A percentile compares a stretch with the other conserved stretches of the same genome.
phyloP scores from a whole-genome alignment of 78 protist species.

The Dictyostelium firmibasis region DNA sequence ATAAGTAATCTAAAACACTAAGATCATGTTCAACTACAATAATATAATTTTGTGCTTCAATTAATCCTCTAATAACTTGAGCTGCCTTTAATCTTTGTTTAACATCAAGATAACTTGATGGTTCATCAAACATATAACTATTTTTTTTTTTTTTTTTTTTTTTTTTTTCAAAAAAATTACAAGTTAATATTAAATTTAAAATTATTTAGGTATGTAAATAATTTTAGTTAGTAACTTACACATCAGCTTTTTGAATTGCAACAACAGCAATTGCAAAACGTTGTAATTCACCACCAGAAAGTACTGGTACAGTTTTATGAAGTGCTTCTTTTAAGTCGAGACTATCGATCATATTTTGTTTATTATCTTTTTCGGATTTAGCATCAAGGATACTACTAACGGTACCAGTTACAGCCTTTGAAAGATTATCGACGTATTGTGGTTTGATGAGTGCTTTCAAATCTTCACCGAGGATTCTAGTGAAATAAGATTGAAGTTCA shows the following conservation, averaged over 20 bases:
- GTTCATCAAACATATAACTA: constrained; percentile 99
- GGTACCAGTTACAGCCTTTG: constrained; percentile 94
- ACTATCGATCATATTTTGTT: constrained; percentile 55
- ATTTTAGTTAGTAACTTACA: no score
- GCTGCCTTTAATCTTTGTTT: constrained; percentile 99
- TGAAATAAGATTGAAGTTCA: constrained; percentile 99
- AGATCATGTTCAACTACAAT: constrained; percentile 99
- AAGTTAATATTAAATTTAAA: no score
- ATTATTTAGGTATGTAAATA: no score
- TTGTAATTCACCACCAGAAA: constrained; percentile 99
- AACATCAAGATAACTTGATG: constrained; percentile 99
- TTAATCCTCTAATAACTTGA: constrained; percentile 91
- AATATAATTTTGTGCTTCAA: constrained; percentile 85
- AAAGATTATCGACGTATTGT: constrained; percentile 99
- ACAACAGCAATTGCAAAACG: constrained; percentile 97
- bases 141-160: no score
- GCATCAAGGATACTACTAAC: constrained; percentile 84
- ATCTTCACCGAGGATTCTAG: constrained; percentile 91
- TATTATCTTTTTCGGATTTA: constrained; percentile 82
- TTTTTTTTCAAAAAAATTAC: no score
- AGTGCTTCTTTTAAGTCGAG: constrained; percentile 89
- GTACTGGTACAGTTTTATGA: constrained; percentile 87
- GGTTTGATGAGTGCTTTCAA: constrained; percentile 97
- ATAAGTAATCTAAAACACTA: constrained; percentile 98
- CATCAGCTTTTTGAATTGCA: constrained; percentile 83